A percentile compares a stretch with the other conserved stretches of the same genome.
These are phyloP conservation scores for Aspergillus sojae DNA, from an alignment of 2,329 filamentous ascomycete genomes.

Conservation along the genomic window DNA sequence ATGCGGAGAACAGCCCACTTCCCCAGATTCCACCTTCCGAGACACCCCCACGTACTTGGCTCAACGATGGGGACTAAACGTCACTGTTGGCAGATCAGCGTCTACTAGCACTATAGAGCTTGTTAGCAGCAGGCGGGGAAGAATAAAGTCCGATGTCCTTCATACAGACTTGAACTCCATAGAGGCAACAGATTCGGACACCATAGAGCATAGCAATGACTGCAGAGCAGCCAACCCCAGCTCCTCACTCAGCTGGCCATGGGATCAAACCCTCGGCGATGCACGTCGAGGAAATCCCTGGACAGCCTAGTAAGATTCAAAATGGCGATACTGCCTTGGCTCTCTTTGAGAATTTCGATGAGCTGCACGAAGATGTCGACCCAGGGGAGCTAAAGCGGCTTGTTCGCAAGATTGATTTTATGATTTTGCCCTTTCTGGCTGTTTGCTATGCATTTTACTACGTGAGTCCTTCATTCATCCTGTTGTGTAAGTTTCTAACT, in stretches of 20 bases:
- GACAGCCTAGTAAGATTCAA: conserved; percentile 30
- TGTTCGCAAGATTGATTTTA: conserved; percentile 60
- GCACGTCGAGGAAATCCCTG: conserved; percentile 15
- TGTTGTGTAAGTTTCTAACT: neutral
- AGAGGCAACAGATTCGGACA: neutral
- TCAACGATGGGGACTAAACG: neutral
- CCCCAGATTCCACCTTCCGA: neutral
- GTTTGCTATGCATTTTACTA: conserved; percentile 52
- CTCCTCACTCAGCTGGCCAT: neutral
- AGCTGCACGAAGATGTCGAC: conserved; percentile 51
- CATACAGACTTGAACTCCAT: neutral
- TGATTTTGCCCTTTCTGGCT: conserved; percentile 59
- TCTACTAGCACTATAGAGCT: neutral
- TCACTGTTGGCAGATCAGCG: neutral
- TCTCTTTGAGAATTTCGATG: conserved; percentile 51
- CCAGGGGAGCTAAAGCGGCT: conserved; percentile 51
- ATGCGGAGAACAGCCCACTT: conserved; percentile 8
- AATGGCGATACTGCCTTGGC: conserved; percentile 54
- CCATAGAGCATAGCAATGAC: neutral
- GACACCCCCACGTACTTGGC: conserved; percentile 7
- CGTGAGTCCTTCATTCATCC: conserved; percentile 46
- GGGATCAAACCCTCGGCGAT: neutral
- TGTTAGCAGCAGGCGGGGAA: neutral
- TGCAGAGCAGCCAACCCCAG: neutral
- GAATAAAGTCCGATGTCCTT: neutral